Conservation (phyloP, 2,329 filamentous ascomycete genomes). For the Aspergillus hiratsukae region DNA sequence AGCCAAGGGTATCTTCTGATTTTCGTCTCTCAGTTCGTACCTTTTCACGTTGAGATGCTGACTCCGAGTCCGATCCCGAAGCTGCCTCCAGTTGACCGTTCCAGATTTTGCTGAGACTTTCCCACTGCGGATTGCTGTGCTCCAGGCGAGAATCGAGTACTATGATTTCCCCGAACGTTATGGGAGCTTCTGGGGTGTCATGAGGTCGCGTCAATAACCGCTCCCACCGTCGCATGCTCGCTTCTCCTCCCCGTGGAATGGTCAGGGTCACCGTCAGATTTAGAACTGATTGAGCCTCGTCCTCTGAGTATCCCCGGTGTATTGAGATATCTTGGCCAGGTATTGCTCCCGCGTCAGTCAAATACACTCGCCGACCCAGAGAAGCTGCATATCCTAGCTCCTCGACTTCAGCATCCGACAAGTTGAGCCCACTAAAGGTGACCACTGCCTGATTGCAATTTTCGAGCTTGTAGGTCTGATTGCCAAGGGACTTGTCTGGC, state of each 20-base stretch:
- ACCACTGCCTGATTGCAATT: not conserved
- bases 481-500: not conserved
- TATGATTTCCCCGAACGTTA: not conserved
- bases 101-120: not conserved
- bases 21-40: not conserved
- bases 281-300: not conserved
- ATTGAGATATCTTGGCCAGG: not conserved
- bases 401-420: not conserved
- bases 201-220: not conserved
- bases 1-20: not conserved
- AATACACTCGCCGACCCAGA: not conserved
- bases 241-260: not conserved
- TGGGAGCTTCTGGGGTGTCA: not conserved
- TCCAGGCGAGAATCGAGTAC: not conserved
- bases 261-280: slow-evolving; percentile 1
- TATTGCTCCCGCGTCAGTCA: not conserved
- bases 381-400: not conserved
- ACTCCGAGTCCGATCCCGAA: not conserved
- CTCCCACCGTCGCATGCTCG: not conserved
- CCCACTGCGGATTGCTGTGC: not conserved
- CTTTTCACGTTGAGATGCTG: not conserved
- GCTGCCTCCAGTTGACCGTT: not conserved
- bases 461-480: not conserved
- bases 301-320: not conserved
- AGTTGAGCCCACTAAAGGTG: not conserved